Base-by-base conservation (phyloP, 805 yeast genomes). In the Saturnispora diversa region DNA sequence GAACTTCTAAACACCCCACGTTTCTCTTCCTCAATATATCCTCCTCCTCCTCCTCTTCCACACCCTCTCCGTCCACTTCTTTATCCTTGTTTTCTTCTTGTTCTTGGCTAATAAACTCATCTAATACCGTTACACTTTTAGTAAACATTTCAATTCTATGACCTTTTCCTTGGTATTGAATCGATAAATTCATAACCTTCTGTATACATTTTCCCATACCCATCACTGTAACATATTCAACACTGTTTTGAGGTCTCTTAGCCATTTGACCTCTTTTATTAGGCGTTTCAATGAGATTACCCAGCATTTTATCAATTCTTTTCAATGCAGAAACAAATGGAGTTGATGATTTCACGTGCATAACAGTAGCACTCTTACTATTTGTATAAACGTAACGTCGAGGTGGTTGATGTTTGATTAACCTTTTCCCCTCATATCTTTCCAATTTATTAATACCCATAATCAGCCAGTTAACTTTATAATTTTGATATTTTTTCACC, bases 131-230 rank as follows among this genome's bases (percentile, higher is more conserved):
- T 0, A 81, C 68, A 5, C 80, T 75, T 19, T 72, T 77, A 0
- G 95, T 86, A 22, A 60, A 55, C 1, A 83, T 51, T 10, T 81
- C 85, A 7, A 84, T 74, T 52, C 70, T 64, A 7, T 70, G 68
- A 30, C 68, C 62, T 25, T 72, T 69, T 12, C 61, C 63, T 49
- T 73, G 72, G 53, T 78, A 81, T 51, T 76, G 70, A 21, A 75
- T 55, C 0, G 75, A 94, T 1, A 87, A 46, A 11, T 77, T 64
- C n/a, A 82, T 45, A 0, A 80, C 75, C 50, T 73, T 80, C 36
- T 71, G 77, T 8, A 82, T 74, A 8, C 88, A 72, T 42, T 66
- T 69, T 2, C 95, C 95, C 81, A 84, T 77, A 0, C 94, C 96
- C 40, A 74, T 59, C 3, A 87, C 69, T 0, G 70, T 65, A 6